These are phyloP conservation scores for Kandelia obovata DNA, from an alignment of 345 rosid species.

Conservation along the genomic window DNA sequence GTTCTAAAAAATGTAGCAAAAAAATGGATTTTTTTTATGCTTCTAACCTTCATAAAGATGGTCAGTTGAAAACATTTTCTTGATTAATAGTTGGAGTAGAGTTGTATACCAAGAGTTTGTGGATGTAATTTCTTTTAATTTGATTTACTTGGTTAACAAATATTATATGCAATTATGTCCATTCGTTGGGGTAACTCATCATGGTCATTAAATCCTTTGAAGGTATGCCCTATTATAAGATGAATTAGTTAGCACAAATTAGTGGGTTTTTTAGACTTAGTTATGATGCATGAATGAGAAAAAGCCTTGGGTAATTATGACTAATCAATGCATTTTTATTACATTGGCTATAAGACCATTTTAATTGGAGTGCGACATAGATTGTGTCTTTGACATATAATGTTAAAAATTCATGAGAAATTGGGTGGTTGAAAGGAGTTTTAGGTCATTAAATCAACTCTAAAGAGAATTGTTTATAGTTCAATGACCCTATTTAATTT, in stretches of 20 bases:
- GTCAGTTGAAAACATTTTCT: background rate
- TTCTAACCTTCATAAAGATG: background rate
- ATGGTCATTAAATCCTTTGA: background rate
- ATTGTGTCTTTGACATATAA: too few species aligned
- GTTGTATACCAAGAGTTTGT: background rate
- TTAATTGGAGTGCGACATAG: too few species aligned
- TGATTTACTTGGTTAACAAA: background rate
- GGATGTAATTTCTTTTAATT: conserved; percentile 1
- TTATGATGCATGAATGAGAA: too few species aligned
- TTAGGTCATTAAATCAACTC: too few species aligned
- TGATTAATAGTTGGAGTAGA: background rate
- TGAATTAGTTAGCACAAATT: too few species aligned
- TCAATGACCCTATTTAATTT: too few species aligned
- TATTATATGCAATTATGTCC: background rate
- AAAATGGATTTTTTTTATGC: background rate
- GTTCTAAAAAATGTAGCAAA: background rate
- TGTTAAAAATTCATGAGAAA: too few species aligned
- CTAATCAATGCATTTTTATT: too few species aligned
- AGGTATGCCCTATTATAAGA: background rate
- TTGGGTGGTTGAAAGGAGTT: too few species aligned
- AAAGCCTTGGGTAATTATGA: too few species aligned
- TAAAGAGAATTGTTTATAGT: too few species aligned
- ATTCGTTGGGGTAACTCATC: conserved; percentile 2
- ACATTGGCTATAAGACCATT: too few species aligned
- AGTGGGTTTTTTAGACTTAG: background rate